phyloP scores from a whole-genome alignment of 257 asterid genomes.

The Rauvolfia tetraphylla region DNA sequence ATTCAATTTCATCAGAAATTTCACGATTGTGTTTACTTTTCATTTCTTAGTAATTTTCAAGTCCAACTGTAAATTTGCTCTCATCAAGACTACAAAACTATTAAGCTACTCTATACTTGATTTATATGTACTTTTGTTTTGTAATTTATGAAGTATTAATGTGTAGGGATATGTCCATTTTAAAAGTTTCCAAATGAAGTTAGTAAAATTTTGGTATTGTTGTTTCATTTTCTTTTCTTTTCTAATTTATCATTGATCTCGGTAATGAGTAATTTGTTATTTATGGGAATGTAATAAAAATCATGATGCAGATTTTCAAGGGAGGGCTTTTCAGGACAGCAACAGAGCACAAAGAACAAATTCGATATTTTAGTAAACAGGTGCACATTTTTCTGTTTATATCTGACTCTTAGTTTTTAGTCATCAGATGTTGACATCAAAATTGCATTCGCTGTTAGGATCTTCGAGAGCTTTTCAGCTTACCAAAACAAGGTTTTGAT shows the following conservation, averaged over 20 bases:
- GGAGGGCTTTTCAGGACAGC: constrained; percentile 98
- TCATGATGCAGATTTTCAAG: constrained; percentile 68
- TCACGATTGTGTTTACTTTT: background rate
- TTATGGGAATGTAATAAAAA: constrained; percentile 7
- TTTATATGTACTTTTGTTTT: background rate
- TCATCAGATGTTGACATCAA: background rate
- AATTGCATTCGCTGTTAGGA: constrained; percentile 47
- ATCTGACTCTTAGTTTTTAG: background rate
- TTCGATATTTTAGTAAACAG: constrained; percentile 89
- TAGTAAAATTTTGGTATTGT: background rate
- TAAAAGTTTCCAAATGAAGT: background rate
- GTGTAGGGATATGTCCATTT: background rate
- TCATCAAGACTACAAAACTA: background rate
- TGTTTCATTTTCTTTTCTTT: background rate
- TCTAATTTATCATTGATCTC: background rate
- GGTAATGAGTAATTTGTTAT: constrained; percentile 9
- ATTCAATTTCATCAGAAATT: background rate
- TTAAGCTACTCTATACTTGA: background rate
- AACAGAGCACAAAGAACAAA: constrained; percentile 88
- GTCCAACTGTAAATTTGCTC: background rate
- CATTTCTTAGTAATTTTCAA: background rate
- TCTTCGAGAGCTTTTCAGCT: constrained; percentile 69
- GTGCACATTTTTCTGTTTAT: constrained; percentile 27
- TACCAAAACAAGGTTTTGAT: constrained; percentile 85
- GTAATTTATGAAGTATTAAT: background rate